Evolutionary conservation across 768 basidiomycete genomes (phyloP).

Genomic region (Suillus ampliporus): DNA sequence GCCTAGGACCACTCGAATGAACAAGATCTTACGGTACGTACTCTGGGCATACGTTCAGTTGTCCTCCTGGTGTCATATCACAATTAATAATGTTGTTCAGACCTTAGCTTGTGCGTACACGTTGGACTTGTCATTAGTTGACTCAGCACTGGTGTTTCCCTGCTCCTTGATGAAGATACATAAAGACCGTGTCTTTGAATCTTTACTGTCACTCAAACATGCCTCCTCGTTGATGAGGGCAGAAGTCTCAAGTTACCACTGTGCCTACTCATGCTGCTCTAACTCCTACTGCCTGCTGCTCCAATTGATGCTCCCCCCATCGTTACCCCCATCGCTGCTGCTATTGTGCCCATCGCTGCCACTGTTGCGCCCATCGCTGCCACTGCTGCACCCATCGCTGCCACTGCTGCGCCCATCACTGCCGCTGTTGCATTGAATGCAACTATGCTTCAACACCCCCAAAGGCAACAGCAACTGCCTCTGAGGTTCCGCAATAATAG

Average conservation of each 20-base stretch:
- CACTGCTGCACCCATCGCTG: not conserved
- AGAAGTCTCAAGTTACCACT: not conserved
- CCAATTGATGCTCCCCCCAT: not conserved
- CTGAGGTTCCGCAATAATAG: not conserved
- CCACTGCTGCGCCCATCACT: not conserved
- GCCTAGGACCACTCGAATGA: not conserved
- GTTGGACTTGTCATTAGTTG: not conserved
- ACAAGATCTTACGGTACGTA: not conserved
- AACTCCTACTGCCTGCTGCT: not conserved
- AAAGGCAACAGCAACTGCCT: not conserved
- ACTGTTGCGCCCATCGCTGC: too few species aligned
- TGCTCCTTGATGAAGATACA: not conserved
- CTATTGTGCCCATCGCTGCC: too few species aligned
- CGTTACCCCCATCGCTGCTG: too few species aligned
- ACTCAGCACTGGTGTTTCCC: not conserved
- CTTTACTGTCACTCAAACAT: not conserved
- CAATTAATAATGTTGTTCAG: not conserved
- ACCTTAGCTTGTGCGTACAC: not conserved
- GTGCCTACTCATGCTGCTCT: not conserved
- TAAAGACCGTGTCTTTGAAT: not conserved
- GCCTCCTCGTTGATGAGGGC: not conserved
- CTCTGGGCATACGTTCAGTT: not conserved
- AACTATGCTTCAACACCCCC: not conserved
- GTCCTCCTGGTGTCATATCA: not conserved
- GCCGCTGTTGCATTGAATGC: not conserved